phyloP scores from a whole-genome alignment of 2,329 filamentous ascomycete species.

The Tricladium varicosporioides region DNA sequence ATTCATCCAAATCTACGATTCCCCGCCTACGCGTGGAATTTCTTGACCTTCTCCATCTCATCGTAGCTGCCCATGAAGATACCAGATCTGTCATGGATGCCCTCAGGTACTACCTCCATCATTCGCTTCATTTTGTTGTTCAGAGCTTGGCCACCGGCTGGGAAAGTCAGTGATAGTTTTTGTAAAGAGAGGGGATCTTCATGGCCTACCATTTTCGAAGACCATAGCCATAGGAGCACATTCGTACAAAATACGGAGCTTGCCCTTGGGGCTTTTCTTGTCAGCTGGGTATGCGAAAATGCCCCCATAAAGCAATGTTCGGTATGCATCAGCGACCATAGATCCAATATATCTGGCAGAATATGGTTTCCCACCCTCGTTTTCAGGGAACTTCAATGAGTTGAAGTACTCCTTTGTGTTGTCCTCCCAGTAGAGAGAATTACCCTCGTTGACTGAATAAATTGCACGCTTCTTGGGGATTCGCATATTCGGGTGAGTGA shows the following conservation, averaged over 20 bases:
- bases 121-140: slow-evolving; percentile 90
- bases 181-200: not conserved
- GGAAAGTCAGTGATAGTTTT: slow-evolving; percentile 20
- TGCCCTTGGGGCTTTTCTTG: slow-evolving; percentile 98
- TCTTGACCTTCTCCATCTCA: slow-evolving; percentile 88
- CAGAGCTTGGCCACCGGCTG: slow-evolving; percentile 87
- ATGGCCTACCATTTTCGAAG: slow-evolving; percentile 87
- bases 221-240: slow-evolving; percentile 99
- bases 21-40: slow-evolving; percentile 23
- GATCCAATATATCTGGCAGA: slow-evolving; percentile 92
- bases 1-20: not conserved
- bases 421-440: slow-evolving; percentile 94
- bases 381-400: slow-evolving; percentile 76
- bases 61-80: slow-evolving; percentile 96
- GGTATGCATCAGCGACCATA: slow-evolving; percentile 98
- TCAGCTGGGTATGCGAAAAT: slow-evolving; percentile 98
- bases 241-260: slow-evolving; percentile 95
- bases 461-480: slow-evolving; percentile 79
- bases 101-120: slow-evolving; percentile 82
- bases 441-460: slow-evolving; percentile 98
- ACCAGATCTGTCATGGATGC: slow-evolving; percentile 92
- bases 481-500: slow-evolving; percentile 92
- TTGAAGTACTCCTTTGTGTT: slow-evolving; percentile 85
- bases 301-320: slow-evolving; percentile 90
- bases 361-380: slow-evolving; percentile 78